Conservation (phyloP, 805 yeast genomes). For the Schwanniomyces vanrijiae region DNA sequence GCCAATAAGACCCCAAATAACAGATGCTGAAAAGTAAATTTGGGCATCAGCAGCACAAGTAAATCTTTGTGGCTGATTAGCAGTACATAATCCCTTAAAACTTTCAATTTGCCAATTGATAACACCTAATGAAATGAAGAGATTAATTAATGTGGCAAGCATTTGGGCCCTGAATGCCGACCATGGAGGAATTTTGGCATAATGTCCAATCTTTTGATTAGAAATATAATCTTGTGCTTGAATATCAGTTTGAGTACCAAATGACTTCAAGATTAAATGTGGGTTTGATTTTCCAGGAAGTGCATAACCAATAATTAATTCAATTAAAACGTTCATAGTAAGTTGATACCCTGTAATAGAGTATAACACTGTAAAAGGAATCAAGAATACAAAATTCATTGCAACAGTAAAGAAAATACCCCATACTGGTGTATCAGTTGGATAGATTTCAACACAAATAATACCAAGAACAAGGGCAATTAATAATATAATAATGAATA, state of each 20-base stretch:
- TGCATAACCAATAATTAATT: slow-evolving; percentile 37
- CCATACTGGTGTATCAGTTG: slow-evolving; percentile 38
- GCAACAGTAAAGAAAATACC: slow-evolving; percentile 33
- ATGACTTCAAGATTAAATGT: slow-evolving; percentile 52
- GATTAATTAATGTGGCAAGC: slow-evolving; percentile 20
- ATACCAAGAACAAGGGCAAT: slow-evolving; percentile 32
- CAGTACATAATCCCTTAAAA: slow-evolving; percentile 38
- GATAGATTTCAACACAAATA: slow-evolving; percentile 27
- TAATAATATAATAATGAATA: slow-evolving; percentile 22
- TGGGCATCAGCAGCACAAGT: slow-evolving; percentile 30
- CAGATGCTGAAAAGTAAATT: slow-evolving; percentile 53
- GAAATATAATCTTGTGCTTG: slow-evolving; percentile 56
- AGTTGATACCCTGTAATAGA: slow-evolving; percentile 32
- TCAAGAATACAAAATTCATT: slow-evolving; percentile 31
- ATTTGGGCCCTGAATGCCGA: slow-evolving; percentile 47
- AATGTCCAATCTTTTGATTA: slow-evolving; percentile 65
- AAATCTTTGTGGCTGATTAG: slow-evolving; percentile 44
- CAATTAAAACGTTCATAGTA: slow-evolving; percentile 37
- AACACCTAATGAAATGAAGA: slow-evolving; percentile 26
- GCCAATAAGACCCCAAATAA: slow-evolving; percentile 68
- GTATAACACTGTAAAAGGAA: slow-evolving; percentile 28
- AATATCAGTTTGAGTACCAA: slow-evolving; percentile 55
- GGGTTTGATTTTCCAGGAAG: slow-evolving; percentile 38
- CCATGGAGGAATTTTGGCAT: slow-evolving; percentile 60
- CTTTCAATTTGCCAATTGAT: slow-evolving; percentile 30